These are phyloP conservation scores for Aspergillus luchuensis DNA, from an alignment of 2,329 filamentous ascomycete genomes.

Conservation along the genomic window DNA sequence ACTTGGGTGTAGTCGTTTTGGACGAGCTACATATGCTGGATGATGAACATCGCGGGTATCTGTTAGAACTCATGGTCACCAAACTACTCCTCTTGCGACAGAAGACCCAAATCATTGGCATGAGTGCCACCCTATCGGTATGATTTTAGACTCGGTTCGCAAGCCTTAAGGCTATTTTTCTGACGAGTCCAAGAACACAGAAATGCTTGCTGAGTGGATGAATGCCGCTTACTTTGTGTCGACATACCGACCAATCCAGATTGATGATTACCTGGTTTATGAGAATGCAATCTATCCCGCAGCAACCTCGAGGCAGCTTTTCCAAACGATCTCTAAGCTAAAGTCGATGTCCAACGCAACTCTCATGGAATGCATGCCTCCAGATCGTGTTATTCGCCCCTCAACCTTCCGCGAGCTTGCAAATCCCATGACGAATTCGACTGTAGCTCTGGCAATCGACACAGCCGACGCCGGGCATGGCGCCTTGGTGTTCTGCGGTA, in stretches of 20 bases:
- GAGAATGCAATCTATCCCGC: constrained; percentile 68
- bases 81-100: constrained; percentile 71
- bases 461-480: constrained; percentile 70
- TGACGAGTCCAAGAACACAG: constrained; percentile 61
- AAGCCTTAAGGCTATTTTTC: neutral
- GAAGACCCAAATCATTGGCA: constrained; percentile 70
- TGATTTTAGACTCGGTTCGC: constrained; percentile 22
- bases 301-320: constrained; percentile 59
- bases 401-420: constrained; percentile 64
- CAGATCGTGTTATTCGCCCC: constrained; percentile 52
- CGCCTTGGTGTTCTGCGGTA: constrained; percentile 72
- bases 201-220: constrained; percentile 70
- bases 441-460: constrained; percentile 69
- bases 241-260: constrained; percentile 71
- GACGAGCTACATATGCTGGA: constrained; percentile 84
- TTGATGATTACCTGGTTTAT: constrained; percentile 73
- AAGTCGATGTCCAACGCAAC: constrained; percentile 32
- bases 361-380: constrained; percentile 36
- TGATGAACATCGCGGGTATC: constrained; percentile 73
- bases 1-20: constrained; percentile 67
- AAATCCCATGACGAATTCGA: constrained; percentile 68
- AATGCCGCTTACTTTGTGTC: constrained; percentile 71
- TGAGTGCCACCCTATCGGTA: constrained; percentile 77
- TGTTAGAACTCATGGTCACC: constrained; percentile 72
- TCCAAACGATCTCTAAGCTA: constrained; percentile 60